Evolutionary conservation across 2,329 filamentous ascomycete species (phyloP).

Genomic region (Epichloe typhina): DNA sequence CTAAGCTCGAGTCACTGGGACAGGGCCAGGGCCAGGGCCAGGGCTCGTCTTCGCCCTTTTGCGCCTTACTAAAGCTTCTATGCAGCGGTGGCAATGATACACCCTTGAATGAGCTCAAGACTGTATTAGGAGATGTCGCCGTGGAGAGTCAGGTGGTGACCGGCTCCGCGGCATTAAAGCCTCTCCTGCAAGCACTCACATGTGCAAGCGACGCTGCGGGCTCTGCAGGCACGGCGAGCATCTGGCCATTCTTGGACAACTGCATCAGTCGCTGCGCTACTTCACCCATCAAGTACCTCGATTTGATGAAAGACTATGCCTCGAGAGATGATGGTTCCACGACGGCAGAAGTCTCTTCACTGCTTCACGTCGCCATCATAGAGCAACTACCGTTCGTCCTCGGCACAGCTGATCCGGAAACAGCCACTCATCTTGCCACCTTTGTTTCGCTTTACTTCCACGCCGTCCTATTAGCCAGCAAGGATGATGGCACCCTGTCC

Average conservation of each 20-base stretch:
- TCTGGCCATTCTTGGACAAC: conserved; percentile 70
- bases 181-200: conserved; percentile 27
- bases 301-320: conserved; percentile 43
- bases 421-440: conserved; percentile 34
- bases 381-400: conserved; percentile 68
- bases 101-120: conserved; percentile 31
- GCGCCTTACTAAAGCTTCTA: conserved; percentile 46
- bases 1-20: conserved; percentile 51
- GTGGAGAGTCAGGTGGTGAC: conserved; percentile 55
- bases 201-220: conserved; percentile 10
- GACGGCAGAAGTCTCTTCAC: conserved; percentile 29
- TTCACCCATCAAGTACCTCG: conserved; percentile 73
- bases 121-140: conserved; percentile 47
- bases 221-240: conserved; percentile 18
- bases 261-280: conserved; percentile 62
- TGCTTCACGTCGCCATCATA: conserved; percentile 53
- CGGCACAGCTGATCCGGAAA: conserved; percentile 32
- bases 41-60: conserved; percentile 48
- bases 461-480: conserved; percentile 26
- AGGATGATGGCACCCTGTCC: neutral
- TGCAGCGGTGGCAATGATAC: conserved; percentile 18
- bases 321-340: conserved; percentile 16
- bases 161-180: conserved; percentile 31
- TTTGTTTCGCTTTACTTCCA: conserved; percentile 48
- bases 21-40: conserved; percentile 24